Evolutionary conservation across 2,329 filamentous ascomycete species (phyloP).

Genomic region (Lachnellula arida): DNA sequence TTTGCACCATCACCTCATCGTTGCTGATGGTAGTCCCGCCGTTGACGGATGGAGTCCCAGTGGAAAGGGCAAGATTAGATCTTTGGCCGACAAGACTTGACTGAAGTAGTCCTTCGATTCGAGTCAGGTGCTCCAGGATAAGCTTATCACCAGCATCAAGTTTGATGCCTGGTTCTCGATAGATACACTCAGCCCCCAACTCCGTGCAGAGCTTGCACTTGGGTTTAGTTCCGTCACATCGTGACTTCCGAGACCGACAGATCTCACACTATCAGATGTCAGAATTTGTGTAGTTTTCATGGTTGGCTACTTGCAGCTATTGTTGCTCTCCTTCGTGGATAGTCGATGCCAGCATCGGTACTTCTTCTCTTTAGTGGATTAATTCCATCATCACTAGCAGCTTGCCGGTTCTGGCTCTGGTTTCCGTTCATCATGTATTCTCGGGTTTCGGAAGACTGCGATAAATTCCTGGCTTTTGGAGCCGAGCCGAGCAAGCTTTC

Average conservation of each 20-base stretch:
- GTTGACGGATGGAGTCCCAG: constrained; percentile 61
- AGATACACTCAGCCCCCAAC: constrained; percentile 76
- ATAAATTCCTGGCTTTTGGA: constrained; percentile 50
- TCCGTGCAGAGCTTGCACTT: constrained; percentile 83
- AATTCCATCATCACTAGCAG: constrained; percentile 46
- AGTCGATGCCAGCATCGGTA: constrained; percentile 57
- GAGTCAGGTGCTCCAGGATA: constrained; percentile 71
- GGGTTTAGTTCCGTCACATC: constrained; percentile 73
- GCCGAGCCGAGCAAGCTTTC: constrained; percentile 50
- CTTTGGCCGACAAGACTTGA: constrained; percentile 53
- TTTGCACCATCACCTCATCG: constrained; percentile 47
- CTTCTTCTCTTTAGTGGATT: constrained; percentile 59
- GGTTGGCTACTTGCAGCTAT: constrained; percentile 52
- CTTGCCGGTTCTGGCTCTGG: constrained; percentile 35
- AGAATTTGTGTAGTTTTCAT: constrained; percentile 11
- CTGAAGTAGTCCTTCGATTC: constrained; percentile 76
- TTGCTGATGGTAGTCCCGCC: constrained; percentile 57
- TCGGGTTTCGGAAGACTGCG: constrained; percentile 48
- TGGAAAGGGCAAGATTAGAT: constrained; percentile 51
- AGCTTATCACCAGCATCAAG: constrained; percentile 82
- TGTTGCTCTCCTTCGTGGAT: constrained; percentile 59
- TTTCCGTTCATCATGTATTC: constrained; percentile 34
- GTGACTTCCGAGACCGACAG: constrained; percentile 73
- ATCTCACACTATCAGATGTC: constrained; percentile 62
- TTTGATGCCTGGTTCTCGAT: constrained; percentile 82